Evolutionary conservation across 1,284 basidiomycete species (phyloP), one percentile per base, ranked within the genome.

Genomic region (Naganishia sp.): DNA sequence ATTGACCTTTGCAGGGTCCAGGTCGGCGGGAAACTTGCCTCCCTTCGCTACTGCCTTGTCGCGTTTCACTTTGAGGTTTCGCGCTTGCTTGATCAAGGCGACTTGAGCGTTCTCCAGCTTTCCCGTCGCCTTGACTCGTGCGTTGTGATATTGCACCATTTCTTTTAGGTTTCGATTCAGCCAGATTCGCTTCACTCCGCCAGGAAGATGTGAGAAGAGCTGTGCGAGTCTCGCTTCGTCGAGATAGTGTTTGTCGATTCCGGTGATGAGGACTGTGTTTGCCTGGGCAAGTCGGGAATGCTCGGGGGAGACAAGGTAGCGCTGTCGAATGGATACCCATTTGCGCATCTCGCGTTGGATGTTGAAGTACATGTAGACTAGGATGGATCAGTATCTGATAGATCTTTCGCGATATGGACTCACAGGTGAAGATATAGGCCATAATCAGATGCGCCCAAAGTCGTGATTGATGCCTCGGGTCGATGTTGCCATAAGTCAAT

Each of bases 121-220:
- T 52, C 79, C 75, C 72, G 84, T 85, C 0, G 84, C 84, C 56
- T 85, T 83, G 52, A 83, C 74, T 33, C 89, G 84, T 57, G 83
- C 79, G 25, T 88, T 83, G 71, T 85, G 87, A 2, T 86, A 71
- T 43, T 86, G 82, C 25, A 89, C 89, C 67, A 92, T 82, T 1
- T 83, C 81, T 75, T 84, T 82, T 53, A 86, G 77, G 70, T 85
- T 79, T 48, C 84, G 82, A 72, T 86, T 87, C 63, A 92, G 79
- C 90, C 90, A 92, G 50, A 92, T 84, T 55, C 84, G 82, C 75
- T 87, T 86, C n/a, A 90, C 84, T 0, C 90, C 89, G 16, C 89
- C 90, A 6, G 89, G 89, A 0, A 91, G 82, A 72, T 88, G 86
- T 48, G 83, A 83, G 65, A 87, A 88, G 59, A 90, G 85, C 61